These are phyloP conservation scores for Ceratocystis albifundus DNA, from an alignment of 2,329 filamentous ascomycete genomes.

Conservation along the genomic window DNA sequence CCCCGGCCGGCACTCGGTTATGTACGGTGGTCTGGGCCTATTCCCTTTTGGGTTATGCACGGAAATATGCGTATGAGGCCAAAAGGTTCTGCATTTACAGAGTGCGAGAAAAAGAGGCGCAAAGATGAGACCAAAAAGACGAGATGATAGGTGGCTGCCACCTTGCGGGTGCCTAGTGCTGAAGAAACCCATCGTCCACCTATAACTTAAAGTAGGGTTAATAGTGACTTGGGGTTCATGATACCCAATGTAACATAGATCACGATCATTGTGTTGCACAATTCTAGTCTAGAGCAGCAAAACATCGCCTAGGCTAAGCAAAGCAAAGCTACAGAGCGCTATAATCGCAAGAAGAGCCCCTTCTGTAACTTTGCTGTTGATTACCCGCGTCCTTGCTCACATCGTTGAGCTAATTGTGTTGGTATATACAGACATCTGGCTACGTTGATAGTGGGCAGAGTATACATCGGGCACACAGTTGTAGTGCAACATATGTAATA, in stretches of 20 bases:
- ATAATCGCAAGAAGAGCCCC: background rate
- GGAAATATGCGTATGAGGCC: background rate
- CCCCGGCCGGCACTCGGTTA: background rate
- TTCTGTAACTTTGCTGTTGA: too few relatives aligned
- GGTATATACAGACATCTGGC: too few relatives aligned
- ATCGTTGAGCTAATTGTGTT: too few relatives aligned
- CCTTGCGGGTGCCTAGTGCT: too few relatives aligned
- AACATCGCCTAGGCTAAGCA: background rate
- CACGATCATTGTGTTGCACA: too few relatives aligned
- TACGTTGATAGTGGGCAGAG: too few relatives aligned
- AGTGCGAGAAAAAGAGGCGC: background rate
- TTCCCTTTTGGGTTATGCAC: background rate
- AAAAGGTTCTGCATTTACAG: background rate
- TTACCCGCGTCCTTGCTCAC: too few relatives aligned
- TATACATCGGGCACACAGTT: background rate
- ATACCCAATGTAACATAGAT: too few relatives aligned
- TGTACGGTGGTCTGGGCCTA: background rate
- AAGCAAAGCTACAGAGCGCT: background rate
- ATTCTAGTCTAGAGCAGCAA: background rate
- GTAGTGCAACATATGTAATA: background rate
- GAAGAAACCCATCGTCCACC: too few relatives aligned
- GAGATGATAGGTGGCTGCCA: background rate
- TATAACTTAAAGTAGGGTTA: too few relatives aligned
- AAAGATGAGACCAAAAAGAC: background rate
- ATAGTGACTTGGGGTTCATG: too few relatives aligned